These are phyloP conservation scores for Ophiorrhiza pumila DNA, from an alignment of 257 asterid genomes.

Conservation along the genomic window DNA sequence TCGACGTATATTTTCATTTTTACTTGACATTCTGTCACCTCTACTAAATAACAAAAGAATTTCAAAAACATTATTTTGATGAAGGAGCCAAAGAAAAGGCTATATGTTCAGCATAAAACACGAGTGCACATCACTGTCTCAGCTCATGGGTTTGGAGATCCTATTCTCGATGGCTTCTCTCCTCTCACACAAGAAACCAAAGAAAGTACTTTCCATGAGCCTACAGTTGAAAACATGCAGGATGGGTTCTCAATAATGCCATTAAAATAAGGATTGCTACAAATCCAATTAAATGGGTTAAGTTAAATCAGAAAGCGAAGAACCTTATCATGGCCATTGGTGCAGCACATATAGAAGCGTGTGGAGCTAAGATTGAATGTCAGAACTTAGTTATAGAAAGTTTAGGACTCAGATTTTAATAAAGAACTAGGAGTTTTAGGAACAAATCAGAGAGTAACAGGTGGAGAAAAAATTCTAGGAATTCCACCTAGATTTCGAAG, in stretches of 20 bases:
- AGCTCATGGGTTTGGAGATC: background rate
- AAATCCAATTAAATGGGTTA: no score
- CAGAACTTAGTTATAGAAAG: background rate
- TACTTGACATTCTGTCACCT: background rate
- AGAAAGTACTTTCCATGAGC: background rate
- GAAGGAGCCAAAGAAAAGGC: background rate
- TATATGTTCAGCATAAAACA: background rate
- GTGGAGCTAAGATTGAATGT: background rate
- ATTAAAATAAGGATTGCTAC: no score
- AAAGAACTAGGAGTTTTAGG: background rate
- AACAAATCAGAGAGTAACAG: background rate
- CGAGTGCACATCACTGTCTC: background rate
- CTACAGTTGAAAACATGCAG: no score
- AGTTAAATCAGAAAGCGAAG: no score
- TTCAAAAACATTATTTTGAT: background rate
- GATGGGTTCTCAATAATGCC: no score
- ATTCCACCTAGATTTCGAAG: background rate
- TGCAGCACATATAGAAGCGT: background rate
- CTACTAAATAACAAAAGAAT: background rate
- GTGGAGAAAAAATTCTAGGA: background rate
- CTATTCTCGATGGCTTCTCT: background rate
- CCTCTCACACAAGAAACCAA: background rate
- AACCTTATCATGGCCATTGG: no score
- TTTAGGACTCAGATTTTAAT: background rate
- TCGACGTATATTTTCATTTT: background rate